Base-by-base conservation (phyloP, 2,329 filamentous ascomycete species). In the Trichoderma atroviride region DNA sequence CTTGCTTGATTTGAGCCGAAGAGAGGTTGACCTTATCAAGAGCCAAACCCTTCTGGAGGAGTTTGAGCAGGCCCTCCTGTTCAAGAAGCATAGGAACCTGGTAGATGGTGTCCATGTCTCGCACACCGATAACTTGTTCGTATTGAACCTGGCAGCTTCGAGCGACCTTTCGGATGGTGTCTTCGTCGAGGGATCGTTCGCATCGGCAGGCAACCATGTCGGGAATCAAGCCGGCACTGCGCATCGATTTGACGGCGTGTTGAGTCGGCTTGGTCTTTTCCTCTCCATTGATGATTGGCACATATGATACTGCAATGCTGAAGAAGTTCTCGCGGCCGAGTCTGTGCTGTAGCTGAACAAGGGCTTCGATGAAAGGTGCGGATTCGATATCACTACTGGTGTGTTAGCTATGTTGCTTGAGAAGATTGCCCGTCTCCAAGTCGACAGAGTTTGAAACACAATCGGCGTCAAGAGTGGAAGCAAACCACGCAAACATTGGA, bases 201-300 rank as follows among this genome's bases (percentile, higher is more conserved):
- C 95, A 98, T 65, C 96, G 92, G 79, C 96, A 98, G 16, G 95
- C 96, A 81, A 98, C 96, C 78, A 96, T 77, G 74, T 92, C 90
- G 2, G 90, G 91, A 70, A 85, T 87, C 67, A 93, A 81, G 77
- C 94, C 94, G 72, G 92, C 91, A 77, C 92, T 94, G 72, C 95
- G 91, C 71, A 94, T 90, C 75, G 92, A 89, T 77, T 91, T 91
- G 75, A 98, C 93, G 31, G 95, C 93, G 75, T 93, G 89, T 80
- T 99, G 96, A 0, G 96, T 99, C 0, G 96, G 96, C 83, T 98
- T 98, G 11, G 94, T 98, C 88, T 98, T 98, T 80, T 97, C 90
- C 84, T 98, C 87, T 53, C 86, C 86, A 69, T 86, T 72, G 56
- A 75, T 68, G 95, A 87, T 1, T 16, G 94, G 96, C 40, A 98